Percentiles rank a stretch among this genome's conserved stretches.
Conservation (phyloP, 2,329 filamentous ascomycete genomes). For the Hypocreales sp. region DNA sequence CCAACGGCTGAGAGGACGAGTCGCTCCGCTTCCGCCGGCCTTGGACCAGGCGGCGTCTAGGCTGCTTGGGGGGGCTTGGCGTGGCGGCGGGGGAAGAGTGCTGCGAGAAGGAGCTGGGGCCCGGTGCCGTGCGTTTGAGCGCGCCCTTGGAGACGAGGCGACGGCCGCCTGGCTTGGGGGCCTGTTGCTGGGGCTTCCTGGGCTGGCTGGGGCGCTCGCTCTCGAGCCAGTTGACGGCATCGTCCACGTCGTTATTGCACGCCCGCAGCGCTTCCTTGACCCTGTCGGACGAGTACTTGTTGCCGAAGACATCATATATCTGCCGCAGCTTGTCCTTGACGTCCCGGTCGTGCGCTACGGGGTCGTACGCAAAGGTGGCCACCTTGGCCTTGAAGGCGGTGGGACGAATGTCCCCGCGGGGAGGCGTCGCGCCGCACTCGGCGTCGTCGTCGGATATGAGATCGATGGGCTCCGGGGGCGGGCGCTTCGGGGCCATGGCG, state of each 20-base stretch:
- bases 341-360: conserved; percentile 22
- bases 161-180: conserved; percentile 9
- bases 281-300: conserved; percentile 12
- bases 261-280: conserved; percentile 17
- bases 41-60: conserved; percentile 19
- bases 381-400: conserved; percentile 34
- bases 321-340: conserved; percentile 19
- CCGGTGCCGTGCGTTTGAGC: conserved; percentile 7
- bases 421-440: conserved; percentile 27
- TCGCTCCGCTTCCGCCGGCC: conserved; percentile 14
- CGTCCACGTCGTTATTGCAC: conserved; percentile 19
- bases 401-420: conserved; percentile 46
- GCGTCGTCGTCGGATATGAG: conserved; percentile 34
- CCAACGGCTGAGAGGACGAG: conserved; percentile 9
- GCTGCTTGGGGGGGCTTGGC: conserved; percentile 14
- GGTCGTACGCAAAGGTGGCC: conserved; percentile 29
- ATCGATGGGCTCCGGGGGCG: conserved; percentile 25
- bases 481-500: conserved; percentile 15
- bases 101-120: conserved; percentile 4
- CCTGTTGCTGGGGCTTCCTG: not conserved
- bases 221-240: conserved; percentile 17
- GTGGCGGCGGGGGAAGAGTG: conserved; percentile 7
- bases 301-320: conserved; percentile 19
- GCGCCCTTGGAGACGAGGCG: conserved; percentile 16
- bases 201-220: conserved; percentile 3